Conservation (phyloP, 345 rosid genomes). For the Viola odorata region DNA sequence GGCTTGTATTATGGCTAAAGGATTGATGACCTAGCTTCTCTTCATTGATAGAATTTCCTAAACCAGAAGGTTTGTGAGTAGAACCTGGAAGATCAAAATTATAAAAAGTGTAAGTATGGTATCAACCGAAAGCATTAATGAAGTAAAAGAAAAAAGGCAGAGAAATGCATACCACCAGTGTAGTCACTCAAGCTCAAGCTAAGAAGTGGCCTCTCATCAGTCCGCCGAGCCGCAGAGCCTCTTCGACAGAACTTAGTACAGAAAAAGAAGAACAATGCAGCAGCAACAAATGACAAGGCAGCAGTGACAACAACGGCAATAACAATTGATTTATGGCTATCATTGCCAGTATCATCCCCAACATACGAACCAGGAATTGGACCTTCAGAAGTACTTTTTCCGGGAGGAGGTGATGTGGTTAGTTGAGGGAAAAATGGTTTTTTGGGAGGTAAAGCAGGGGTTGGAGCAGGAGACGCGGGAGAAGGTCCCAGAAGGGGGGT, state of each 20-base stretch:
- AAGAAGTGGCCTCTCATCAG: conserved; percentile 89
- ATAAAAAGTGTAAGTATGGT: conserved; percentile 10
- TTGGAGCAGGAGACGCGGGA: conserved; percentile 14
- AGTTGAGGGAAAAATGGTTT: conserved; percentile 25
- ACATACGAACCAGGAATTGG: conserved; percentile 25
- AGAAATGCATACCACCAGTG: conserved; percentile 43
- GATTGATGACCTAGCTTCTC: conserved; percentile 40
- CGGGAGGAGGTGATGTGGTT: conserved; percentile 25
- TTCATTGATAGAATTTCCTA: conserved; percentile 45
- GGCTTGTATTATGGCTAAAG: conserved; percentile 32
- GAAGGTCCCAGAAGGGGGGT: conserved; percentile 12
- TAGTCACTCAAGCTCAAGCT: conserved; percentile 67
- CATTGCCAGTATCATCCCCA: conserved; percentile 18
- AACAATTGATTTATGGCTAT: conserved; percentile 34
- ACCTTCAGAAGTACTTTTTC: conserved; percentile 18
- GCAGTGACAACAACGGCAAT: conserved; percentile 78
- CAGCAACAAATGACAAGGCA: conserved; percentile 51
- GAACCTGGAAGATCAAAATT: conserved; percentile 51
- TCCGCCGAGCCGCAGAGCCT: conserved; percentile 37
- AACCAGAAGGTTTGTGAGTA: conserved; percentile 37
- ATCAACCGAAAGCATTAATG: not conserved
- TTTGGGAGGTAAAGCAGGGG: conserved; percentile 13
- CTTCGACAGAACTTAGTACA: conserved; percentile 39
- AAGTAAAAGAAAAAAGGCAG: not conserved
- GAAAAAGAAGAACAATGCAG: conserved; percentile 61